These are phyloP conservation scores for Xylariaceae sp. DNA, from an alignment of 2,329 filamentous ascomycete species.

Conservation along the genomic window DNA sequence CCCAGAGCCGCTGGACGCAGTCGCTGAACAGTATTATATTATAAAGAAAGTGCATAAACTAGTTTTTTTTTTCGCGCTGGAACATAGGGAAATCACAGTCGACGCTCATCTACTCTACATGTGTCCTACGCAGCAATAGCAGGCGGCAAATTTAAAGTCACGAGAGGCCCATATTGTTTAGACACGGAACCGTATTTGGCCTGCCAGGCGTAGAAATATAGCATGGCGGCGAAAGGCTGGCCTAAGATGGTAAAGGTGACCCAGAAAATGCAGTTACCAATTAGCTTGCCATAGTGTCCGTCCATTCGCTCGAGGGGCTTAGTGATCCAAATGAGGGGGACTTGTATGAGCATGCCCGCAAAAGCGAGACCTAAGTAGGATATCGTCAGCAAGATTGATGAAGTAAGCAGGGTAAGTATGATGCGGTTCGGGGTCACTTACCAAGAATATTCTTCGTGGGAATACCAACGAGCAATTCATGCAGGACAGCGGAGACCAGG, in stretches of 20 bases:
- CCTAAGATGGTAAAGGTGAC: slow-evolving; percentile 92
- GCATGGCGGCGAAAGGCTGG: slow-evolving; percentile 83
- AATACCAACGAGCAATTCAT: slow-evolving; percentile 88
- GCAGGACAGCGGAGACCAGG: slow-evolving; percentile 78
- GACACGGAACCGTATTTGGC: slow-evolving; percentile 89
- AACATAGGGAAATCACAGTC: no score
- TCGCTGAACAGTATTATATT: no score
- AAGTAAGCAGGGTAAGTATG: not conserved
- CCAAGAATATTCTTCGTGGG: slow-evolving; percentile 92
- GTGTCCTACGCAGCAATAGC: no score
- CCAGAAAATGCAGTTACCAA: slow-evolving; percentile 96
- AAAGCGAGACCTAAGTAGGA: slow-evolving; percentile 72
- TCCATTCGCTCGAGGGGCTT: slow-evolving; percentile 74
- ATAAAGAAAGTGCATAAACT: no score
- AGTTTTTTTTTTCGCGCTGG: no score
- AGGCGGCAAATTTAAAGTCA: no score
- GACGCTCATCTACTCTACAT: no score
- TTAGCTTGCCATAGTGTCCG: slow-evolving; percentile 67
- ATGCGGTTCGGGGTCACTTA: slow-evolving; percentile 33
- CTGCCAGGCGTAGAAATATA: slow-evolving; percentile 99
- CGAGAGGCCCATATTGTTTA: slow-evolving; percentile 17
- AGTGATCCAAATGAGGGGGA: slow-evolving; percentile 82
- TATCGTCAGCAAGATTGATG: slow-evolving; percentile 4
- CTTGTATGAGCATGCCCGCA: slow-evolving; percentile 86
- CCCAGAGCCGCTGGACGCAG: no score